Evolutionary conservation across 805 yeast genomes (phyloP).

Genomic region (Cyberlindnera subsufficiens): DNA sequence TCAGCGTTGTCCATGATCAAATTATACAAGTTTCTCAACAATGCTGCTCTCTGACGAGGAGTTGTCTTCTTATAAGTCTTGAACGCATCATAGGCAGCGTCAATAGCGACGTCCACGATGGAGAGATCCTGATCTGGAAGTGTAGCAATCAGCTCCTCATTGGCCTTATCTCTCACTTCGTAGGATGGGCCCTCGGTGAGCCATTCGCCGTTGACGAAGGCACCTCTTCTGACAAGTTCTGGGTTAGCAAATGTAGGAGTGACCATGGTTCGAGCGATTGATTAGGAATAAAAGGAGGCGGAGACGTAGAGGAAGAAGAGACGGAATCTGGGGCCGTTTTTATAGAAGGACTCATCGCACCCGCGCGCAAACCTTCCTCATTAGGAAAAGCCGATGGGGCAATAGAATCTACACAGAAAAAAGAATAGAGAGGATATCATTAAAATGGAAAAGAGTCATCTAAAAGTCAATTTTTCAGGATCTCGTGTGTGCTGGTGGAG

Average conservation of each 20-base stretch:
- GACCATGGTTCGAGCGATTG: conserved; percentile 2
- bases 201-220: conserved; percentile 76
- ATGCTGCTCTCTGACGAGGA: conserved; percentile 43
- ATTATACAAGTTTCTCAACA: conserved; percentile 44
- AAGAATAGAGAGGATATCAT: no score
- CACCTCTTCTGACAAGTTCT: conserved; percentile 51
- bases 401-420: no score
- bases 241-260: conserved; percentile 36
- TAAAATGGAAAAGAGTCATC: no score
- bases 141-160: conserved; percentile 46
- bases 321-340: no score
- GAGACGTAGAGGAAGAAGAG: no score
- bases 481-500: conserved; percentile 20
- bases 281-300: no score
- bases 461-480: neutral
- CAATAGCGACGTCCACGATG: conserved; percentile 51
- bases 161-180: conserved; percentile 73
- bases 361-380: neutral
- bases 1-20: conserved; percentile 50
- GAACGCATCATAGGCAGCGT: conserved; percentile 42
- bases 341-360: no score
- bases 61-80: conserved; percentile 39
- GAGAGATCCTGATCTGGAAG: conserved; percentile 60
- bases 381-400: neutral
- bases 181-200: conserved; percentile 41